Base-by-base conservation (phyloP, 257 asterid genomes). In the Solanum lignicaule region DNA sequence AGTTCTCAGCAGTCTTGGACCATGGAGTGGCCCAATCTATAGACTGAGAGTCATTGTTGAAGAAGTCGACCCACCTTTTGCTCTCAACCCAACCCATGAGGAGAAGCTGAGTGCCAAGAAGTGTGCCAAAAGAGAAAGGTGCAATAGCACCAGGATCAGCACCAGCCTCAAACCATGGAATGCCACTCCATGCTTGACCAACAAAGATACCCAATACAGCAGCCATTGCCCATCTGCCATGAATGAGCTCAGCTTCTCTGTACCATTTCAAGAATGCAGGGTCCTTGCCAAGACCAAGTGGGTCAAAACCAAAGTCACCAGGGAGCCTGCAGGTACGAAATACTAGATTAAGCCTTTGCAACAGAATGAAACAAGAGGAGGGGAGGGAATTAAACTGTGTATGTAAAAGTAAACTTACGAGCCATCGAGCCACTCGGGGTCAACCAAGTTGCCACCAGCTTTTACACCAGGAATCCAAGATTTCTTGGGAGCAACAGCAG, bases 11-110 rank as follows among this genome's bases (percentile, higher is more conserved):
- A 1, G 98, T 92, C 83, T 87, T 92, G 2, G 99, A 97, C 99
- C 99, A 97, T 4, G 99, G 99, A 0, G 99, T 97, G 9, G 99
- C 98, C 99, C 99, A 97, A 38, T 94, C 98, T 6, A 97, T 91
- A 2, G 99, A 93, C 33, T 97, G 99, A 0, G 99, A 95, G 65
- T 95, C 98, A 0, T 96, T 98, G 95, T 88, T 89, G 96, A 95
- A 97, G 95, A 94, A 97, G 87, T 97, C 99, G 1, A 95, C 99
- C 99, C 99, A 97, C 89, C 99, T 88, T 89, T 97, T 95, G 96
- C 98, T 93, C 93, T 97, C 99, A 29, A 97, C 99, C 99, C 99
- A 97, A 1, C 99, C 98, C 99, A 97, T 97, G 74, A 97, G 96
- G 33, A 97, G 90, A 18, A 97, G 96, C 81, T 97, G 99, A 0